Evolutionary conservation across 768 basidiomycete species (phyloP).

Genomic region (Chalciporus pseudorubinellus): DNA sequence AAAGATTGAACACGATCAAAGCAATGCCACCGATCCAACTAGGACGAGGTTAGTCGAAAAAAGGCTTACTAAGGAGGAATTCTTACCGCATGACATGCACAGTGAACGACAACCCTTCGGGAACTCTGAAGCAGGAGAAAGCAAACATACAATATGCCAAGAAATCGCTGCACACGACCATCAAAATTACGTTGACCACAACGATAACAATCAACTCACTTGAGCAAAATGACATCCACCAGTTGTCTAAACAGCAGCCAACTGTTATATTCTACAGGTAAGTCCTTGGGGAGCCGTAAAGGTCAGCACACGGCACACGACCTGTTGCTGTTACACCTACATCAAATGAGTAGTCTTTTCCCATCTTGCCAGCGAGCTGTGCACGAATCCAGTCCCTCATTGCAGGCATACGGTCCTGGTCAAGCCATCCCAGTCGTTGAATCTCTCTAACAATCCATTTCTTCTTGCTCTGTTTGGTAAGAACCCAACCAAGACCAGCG

Average conservation of each 20-base stretch:
- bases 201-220: slow-evolving; percentile 51
- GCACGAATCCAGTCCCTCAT: slow-evolving; percentile 80
- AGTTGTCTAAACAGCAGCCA: slow-evolving; percentile 95
- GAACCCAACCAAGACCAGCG: slow-evolving; percentile 87
- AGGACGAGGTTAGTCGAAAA: slow-evolving; percentile 5
- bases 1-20: slow-evolving; percentile 91
- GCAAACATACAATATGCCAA: slow-evolving; percentile 94
- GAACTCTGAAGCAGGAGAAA: slow-evolving; percentile 87
- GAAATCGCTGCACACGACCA: slow-evolving; percentile 67
- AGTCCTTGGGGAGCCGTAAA: slow-evolving; percentile 47
- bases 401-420: slow-evolving; percentile 57
- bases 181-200: background rate
- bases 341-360: slow-evolving; percentile 89
- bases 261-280: slow-evolving; percentile 91
- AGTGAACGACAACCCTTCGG: slow-evolving; percentile 65
- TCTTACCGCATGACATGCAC: slow-evolving; percentile 77
- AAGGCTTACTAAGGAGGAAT: background rate
- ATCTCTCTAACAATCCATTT: slow-evolving; percentile 89
- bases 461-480: slow-evolving; percentile 94
- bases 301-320: slow-evolving; percentile 7
- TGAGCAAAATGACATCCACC: slow-evolving; percentile 95
- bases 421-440: slow-evolving; percentile 84
- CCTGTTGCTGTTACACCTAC: slow-evolving; percentile 42
- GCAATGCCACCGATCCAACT: slow-evolving; percentile 88
- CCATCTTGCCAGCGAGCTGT: slow-evolving; percentile 91